A percentile compares a stretch with the other conserved stretches of the same genome.
These are phyloP conservation scores for Fusarium sp. DNA, from an alignment of 2,329 filamentous ascomycete species.

Conservation along the genomic window DNA sequence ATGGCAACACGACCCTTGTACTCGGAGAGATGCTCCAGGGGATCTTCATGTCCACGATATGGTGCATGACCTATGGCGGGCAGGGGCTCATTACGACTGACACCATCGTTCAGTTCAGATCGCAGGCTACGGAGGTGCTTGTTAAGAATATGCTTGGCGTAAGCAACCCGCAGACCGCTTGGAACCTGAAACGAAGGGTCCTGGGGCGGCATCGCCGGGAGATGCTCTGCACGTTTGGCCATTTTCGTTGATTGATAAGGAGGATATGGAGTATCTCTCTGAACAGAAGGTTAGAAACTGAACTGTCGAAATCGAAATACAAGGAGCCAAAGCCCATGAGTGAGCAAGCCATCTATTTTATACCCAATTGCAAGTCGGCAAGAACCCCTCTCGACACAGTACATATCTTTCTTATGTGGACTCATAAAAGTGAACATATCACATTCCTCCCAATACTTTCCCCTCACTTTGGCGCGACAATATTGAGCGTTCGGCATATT, in stretches of 20 bases:
- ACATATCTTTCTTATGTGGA: neutral
- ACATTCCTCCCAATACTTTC: conserved; percentile 1
- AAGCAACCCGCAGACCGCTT: neutral
- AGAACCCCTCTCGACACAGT: fast-evolving
- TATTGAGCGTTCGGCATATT: neutral
- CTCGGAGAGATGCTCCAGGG: neutral
- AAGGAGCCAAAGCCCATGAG: too few relatives aligned
- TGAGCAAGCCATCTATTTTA: neutral
- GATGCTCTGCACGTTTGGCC: conserved; percentile 5
- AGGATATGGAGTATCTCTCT: fast-evolving
- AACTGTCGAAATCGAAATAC: fast-evolving
- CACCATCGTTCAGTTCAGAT: neutral
- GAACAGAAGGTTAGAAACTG: fast-evolving
- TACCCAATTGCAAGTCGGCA: neutral
- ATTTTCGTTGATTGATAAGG: neutral
- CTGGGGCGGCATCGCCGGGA: neutral
- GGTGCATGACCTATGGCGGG: neutral
- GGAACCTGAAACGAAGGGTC: neutral
- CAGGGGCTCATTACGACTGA: neutral
- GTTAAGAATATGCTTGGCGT: neutral
- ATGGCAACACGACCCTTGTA: conserved; percentile 21
- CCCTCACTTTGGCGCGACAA: neutral
- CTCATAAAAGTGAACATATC: neutral
- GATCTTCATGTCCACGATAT: neutral
- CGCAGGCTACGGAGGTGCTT: neutral